These are phyloP conservation scores for Naganishia antarctica DNA, from an alignment of 768 basidiomycete genomes.

Conservation along the genomic window DNA sequence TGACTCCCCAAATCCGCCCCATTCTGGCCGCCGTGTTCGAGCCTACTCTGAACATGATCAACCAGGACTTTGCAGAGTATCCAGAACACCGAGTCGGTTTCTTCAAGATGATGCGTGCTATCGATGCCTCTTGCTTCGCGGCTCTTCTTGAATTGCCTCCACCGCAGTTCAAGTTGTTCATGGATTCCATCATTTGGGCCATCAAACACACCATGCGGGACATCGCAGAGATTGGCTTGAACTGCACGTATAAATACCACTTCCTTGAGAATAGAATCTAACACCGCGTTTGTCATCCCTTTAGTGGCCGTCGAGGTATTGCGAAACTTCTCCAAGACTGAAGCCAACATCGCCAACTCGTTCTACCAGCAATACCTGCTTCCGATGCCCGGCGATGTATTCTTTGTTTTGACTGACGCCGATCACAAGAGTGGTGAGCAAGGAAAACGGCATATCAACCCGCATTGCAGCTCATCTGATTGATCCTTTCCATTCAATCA, in stretches of 20 bases:
- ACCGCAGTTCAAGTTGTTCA: slow-evolving; percentile 89
- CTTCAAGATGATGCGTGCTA: slow-evolving; percentile 88
- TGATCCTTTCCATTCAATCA: slow-evolving; percentile 24
- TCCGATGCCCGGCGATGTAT: slow-evolving; percentile 86
- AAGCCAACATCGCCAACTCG: slow-evolving; percentile 70
- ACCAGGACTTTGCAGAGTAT: slow-evolving; percentile 97
- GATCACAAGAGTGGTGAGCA: slow-evolving; percentile 84
- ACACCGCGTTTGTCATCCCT: background rate
- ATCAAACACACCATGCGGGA: slow-evolving; percentile 99
- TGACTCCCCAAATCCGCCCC: slow-evolving; percentile 89
- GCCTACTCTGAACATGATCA: slow-evolving; percentile 96
- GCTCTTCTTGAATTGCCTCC: slow-evolving; percentile 84
- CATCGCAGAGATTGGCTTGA: slow-evolving; percentile 74
- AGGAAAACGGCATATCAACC: background rate
- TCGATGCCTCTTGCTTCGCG: slow-evolving; percentile 94
- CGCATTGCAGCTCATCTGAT: background rate
- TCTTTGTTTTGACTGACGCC: slow-evolving; percentile 94
- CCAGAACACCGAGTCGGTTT: slow-evolving; percentile 96
- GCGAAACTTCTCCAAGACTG: slow-evolving; percentile 84
- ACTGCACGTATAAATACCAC: slow-evolving; percentile 38
- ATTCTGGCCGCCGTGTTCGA: slow-evolving; percentile 96
- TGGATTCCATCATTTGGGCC: slow-evolving; percentile 99
- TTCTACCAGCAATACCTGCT: slow-evolving; percentile 98
- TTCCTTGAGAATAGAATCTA: background rate
- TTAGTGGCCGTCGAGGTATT: slow-evolving; percentile 86